These are phyloP conservation scores for Kodamaea plutei DNA, from an alignment of 1,139 yeast genomes.

Conservation along the genomic window DNA sequence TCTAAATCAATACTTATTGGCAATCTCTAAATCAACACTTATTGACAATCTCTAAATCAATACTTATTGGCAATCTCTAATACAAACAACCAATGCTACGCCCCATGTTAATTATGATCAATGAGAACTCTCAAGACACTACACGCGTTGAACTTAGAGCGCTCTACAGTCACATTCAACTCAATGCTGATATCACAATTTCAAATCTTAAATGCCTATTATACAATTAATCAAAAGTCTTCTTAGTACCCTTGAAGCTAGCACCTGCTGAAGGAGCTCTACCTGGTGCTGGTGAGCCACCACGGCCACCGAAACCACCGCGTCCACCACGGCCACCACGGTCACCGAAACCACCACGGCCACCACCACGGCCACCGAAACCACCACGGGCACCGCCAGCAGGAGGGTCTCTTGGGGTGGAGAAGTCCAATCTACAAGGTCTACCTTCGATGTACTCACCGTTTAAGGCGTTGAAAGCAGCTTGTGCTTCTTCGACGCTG, in stretches of 20 bases:
- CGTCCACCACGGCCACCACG: constrained; percentile 24
- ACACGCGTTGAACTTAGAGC: no score
- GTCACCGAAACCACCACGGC: constrained; percentile 19
- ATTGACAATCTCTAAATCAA: no score
- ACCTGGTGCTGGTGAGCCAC: constrained; percentile 48
- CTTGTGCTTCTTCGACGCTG: constrained; percentile 82
- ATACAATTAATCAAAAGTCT: constrained; percentile 60
- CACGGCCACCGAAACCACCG: constrained; percentile 36
- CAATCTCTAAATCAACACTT: no score
- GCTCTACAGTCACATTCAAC: no score
- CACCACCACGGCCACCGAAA: constrained; percentile 32
- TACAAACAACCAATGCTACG: no score
- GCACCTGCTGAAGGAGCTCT: constrained; percentile 55
- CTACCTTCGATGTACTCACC: constrained; percentile 90
- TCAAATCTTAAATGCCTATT: constrained; percentile 1
- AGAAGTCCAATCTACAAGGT: constrained; percentile 90
- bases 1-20: no score
- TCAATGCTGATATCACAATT: no score
- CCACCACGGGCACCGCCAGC: constrained; percentile 17
- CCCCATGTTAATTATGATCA: no score
- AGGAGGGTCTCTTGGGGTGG: constrained; percentile 72
- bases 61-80: no score
- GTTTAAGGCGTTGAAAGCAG: constrained; percentile 81
- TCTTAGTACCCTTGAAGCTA: constrained; percentile 72
- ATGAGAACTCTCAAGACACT: no score